Base-by-base conservation (phyloP, 78 protist species). In the Chrysochromulina parva region DNA sequence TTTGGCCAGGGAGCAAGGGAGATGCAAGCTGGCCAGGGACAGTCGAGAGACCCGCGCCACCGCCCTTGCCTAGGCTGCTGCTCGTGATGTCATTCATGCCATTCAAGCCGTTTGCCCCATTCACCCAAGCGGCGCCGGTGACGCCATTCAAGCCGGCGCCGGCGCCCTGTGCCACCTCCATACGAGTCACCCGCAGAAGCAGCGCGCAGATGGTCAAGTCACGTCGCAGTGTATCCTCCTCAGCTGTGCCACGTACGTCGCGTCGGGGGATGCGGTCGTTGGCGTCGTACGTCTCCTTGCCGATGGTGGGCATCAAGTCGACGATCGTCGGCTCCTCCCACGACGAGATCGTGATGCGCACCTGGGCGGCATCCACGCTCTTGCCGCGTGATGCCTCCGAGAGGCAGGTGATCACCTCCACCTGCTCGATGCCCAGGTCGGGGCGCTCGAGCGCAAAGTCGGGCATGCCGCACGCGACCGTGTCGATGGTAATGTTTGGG, bases 231-330 rank as follows among this genome's bases (percentile, higher is more conserved):
- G 82, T 55, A n/a, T 74, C 82, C 57, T 74, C 28, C 82, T 74
- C 82, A 24, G 82, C 57, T 24, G 82, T 74, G 82, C 82, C 82
- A 55, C 82, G 82, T n/a, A 74, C 82, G 55, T 74, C 82, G 19
- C 82, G 82, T 26, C 3, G 38, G 11, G 82, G 82, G 38, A 74
- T n/a, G 82, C 82, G 82, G 55, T 74, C 17, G 57, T 19, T 1
- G 17, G 38, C 82, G 82, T 74, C 82, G 55, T 74, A 74, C 57
- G 16, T 38, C 82, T 74, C 82, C 57, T 28, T 55, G 55, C 82
- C 82, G 82, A 74, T 74, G 26, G 82, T 74, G 57, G 82, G 82
- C 82, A 74, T 74, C 26, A 74, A 38, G 82, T 74, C 82, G n/a
- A 74, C 71, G n/a, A 17, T 48, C 28, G 48, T 13, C 14, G 57